Conservation (phyloP, 371 early-diverging fungal genomes). For the Mucor piriformis region DNA sequence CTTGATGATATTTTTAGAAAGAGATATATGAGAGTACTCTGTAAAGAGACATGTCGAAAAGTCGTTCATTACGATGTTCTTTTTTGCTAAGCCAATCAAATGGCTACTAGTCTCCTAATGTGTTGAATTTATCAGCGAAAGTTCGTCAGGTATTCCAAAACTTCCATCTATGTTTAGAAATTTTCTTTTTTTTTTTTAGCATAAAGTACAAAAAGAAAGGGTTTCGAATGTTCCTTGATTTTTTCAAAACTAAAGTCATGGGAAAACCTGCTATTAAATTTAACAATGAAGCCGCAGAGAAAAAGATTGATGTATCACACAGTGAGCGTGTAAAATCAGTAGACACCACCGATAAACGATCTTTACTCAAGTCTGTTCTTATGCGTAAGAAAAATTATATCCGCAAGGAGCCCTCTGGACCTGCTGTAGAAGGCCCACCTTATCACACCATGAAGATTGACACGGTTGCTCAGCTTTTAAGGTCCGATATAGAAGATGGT, state of each 20-base stretch:
- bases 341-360: conserved; percentile 13
- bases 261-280: background rate
- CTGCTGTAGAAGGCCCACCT: conserved; percentile 40
- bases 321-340: background rate
- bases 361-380: background rate
- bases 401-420: background rate
- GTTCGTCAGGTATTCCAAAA: background rate
- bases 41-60: no score
- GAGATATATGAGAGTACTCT: no score
- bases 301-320: conserved; percentile 1
- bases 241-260: background rate
- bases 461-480: conserved; percentile 58
- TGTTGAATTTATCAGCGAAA: no score
- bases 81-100: no score
- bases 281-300: background rate
- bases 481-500: conserved; percentile 60
- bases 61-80: no score
- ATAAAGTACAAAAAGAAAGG: background rate
- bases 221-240: background rate
- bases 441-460: conserved; percentile 59
- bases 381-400: conserved; percentile 25
- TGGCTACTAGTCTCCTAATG: background rate
- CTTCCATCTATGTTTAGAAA: background rate
- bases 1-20: background rate
- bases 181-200: background rate